These are phyloP conservation scores for Aspergillus udagawae DNA, from an alignment of 2,329 filamentous ascomycete genomes.

Conservation along the genomic window DNA sequence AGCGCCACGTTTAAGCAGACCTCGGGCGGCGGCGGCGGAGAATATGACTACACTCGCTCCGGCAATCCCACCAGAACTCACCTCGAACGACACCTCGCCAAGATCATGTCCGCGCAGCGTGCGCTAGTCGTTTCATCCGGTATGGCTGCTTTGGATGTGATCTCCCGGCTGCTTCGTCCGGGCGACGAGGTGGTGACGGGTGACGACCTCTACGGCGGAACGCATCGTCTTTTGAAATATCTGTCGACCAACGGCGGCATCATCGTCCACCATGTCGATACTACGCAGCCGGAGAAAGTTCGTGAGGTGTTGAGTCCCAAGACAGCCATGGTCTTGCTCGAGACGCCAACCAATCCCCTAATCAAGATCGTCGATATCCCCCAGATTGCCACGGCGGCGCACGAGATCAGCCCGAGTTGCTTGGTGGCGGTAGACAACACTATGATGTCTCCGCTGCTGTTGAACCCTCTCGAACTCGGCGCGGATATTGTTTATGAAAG, in stretches of 20 bases:
- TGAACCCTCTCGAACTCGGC: slow-evolving; percentile 88
- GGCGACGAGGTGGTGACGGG: slow-evolving; percentile 97
- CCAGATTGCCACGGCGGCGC: slow-evolving; percentile 69
- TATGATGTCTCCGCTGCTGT: slow-evolving; percentile 93
- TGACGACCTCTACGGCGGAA: slow-evolving; percentile 94
- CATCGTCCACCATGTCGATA: slow-evolving; percentile 93
- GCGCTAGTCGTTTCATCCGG: slow-evolving; percentile 91
- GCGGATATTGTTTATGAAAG: slow-evolving; percentile 97
- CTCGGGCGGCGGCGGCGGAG: slow-evolving; percentile 71
- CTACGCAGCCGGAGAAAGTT: slow-evolving; percentile 72
- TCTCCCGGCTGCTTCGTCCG: slow-evolving; percentile 81
- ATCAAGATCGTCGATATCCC: slow-evolving; percentile 97
- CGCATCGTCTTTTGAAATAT: slow-evolving; percentile 89
- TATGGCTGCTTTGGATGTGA: slow-evolving; percentile 96
- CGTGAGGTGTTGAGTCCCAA: slow-evolving; percentile 66
- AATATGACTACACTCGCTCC: slow-evolving; percentile 98
- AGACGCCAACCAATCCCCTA: slow-evolving; percentile 94
- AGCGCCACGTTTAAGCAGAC: slow-evolving; percentile 97
- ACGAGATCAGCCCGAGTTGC: slow-evolving; percentile 71
- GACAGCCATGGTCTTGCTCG: slow-evolving; percentile 91
- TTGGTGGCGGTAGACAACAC: slow-evolving; percentile 96
- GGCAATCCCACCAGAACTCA: slow-evolving; percentile 96
- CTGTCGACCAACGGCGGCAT: slow-evolving; percentile 86
- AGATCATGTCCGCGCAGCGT: slow-evolving; percentile 95
- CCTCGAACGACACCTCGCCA: slow-evolving; percentile 91